Evolutionary conservation across 768 basidiomycete genomes (phyloP), one percentile per base, ranked within the genome.

Genomic region (Leccinum broughii): DNA sequence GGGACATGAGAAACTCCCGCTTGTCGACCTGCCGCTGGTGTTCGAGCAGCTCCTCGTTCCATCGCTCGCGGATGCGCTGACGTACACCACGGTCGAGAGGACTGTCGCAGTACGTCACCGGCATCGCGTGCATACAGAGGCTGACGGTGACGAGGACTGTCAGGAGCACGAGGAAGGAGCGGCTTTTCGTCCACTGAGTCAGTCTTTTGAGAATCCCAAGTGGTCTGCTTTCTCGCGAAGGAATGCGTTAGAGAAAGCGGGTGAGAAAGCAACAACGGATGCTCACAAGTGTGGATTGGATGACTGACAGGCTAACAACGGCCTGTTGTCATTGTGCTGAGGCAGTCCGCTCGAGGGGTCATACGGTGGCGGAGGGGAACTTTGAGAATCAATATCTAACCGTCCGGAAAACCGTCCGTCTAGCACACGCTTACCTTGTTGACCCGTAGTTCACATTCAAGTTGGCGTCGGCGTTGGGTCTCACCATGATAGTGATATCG

Each of bases 41-140:
- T 28, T 54, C 63, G 10, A 63, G 24, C 7, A 30, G 17, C 13
- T 73, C 68, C n/a, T 22, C 58, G 28, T 26, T 50, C 70, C 70
- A 72, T 24, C 65, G 61, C 32, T 54, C 54, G 14, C 64, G 71
- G 2, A 63, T 24, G 10, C 70, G 64, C 9, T 73, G 59, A 26
- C 68, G 62, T 7, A 64, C 72, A 7, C 30, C 44, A 46, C 64
- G 64, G 53, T 68, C 62, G 0, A 28, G 48, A 9, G 68, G 64
- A 49, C 69, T 26, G 14, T 26, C 13, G 49, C 49, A 26, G 49
- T 50, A 50, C 24, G 49, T 26, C 49, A 50, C 14, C 13, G 22
- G 49, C 49, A 50, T 50, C 14, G 0, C 49, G 24, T 50, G 24
- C 49, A 50, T 50, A 26, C 49, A 50, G 24, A 50, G 49, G 14